Base-by-base conservation (phyloP, 345 rosid species). In the Turnera subulata region DNA sequence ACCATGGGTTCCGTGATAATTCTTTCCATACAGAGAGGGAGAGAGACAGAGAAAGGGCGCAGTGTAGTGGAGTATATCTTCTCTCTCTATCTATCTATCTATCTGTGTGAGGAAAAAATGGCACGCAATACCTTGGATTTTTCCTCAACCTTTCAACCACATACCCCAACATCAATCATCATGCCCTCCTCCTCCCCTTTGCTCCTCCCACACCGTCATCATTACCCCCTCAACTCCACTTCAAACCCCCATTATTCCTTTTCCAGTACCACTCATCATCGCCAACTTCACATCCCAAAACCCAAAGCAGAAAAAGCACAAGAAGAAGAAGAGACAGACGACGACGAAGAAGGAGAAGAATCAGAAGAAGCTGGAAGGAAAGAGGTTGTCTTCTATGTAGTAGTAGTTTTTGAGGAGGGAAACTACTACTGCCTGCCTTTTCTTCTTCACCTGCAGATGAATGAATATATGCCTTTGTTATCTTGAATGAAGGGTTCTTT, bases 141-240 rank as follows among this genome's bases (percentile, higher is more conserved):
- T 60, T 64, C 53, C 59, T 50, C 60, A 73, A 47, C 33, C 55
- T 60, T 69, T 66, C 69, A 70, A 65, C 62, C 49, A 7, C 46
- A 63, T 38, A 35, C 50, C 54, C 76, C 67, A 74, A 71, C 73
- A 67, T 61, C 74, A 68, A 74, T 74, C 76, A 79, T 79, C 76
- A 78, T 78, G 79, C 59, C 69, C 65, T 70, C 78, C 45, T 70
- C 78, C 66, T 48, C 72, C 73, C 64, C 63, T 63, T 29, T 8
- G 22, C 45, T 56, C 74, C 51, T 58, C 71, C 56, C 70, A 72
- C 80, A 23, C 35, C 75, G 46, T 53, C 80, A 79, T 78, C 75
- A 75, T 75, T 75, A 69, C 78, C 49, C 64, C 67, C 77, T 58
- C 81, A 58, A 37, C 73, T 50, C 59, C 42, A 46, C 67, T 46